Base-by-base conservation (phyloP, 208 protist species). In the Trypanosoma platydactyli region DNA sequence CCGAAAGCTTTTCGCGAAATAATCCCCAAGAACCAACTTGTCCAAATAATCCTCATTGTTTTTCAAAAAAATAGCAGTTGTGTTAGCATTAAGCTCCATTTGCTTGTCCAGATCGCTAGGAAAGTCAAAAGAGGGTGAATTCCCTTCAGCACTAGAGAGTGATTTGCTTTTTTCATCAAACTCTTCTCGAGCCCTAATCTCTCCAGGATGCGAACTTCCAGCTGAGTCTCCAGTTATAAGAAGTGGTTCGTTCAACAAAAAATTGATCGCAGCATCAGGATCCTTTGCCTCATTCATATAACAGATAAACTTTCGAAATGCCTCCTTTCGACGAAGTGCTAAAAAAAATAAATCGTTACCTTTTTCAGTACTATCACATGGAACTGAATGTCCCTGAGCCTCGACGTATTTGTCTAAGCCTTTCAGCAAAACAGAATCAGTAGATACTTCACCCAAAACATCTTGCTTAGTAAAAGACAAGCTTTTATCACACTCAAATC, bases 1-100 rank as follows among this genome's bases (percentile, higher is more conserved):
- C 41, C 74, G 67, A 68, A 92, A 84, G 60, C 79, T 83, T 76
- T 91, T 95, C 15, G 89, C 79, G 73, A 95, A 95, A 78, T 85
- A 95, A 24, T 92, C 83, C 29, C 89, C 89, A 38, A 95, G 65
- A 12, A 85, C 79, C 25, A 88, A 71, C 58, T 87, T 90, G 65
- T 93, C 83, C 6, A 95, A 40, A 68, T 80, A 91, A 51, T 89
- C 86, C 56, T 92, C 87, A 53, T 86, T 79, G 16, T 68, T 68
- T 48, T 79, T 73, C 45, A 92, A 71, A 72, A 91, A 91, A 2
- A 54, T 25, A n/a, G 85, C 85, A 30, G 84, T 69, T 16, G 66
- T 59, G 6, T 40, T 30, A 13, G 77, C 81, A 6, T 49, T 68
- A 22, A 12, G 35, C 3, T 52, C 40, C 18, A 60, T 25, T 42